Evolutionary conservation across 192 early-diverging fungal species (phyloP).

Genomic region (Haplosporangium gracile): DNA sequence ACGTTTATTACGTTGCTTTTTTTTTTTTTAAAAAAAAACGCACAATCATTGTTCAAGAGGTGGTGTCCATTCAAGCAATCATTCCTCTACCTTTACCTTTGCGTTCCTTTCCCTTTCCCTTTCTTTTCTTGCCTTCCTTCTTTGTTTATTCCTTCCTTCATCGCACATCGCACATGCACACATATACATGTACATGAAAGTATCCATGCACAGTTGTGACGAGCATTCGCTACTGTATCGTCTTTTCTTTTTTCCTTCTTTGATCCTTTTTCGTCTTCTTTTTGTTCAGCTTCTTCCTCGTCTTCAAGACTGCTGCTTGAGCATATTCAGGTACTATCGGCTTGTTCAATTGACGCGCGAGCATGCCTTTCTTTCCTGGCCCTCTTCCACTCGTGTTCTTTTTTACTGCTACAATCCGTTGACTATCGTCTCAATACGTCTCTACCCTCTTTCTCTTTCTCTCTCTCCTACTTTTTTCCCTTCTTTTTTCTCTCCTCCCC

Average conservation of each 20-base stretch:
- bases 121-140: neutral
- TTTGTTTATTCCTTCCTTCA: neutral
- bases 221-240: neutral
- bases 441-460: neutral
- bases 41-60: neutral
- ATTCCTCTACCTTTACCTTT: neutral
- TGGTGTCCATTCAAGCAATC: neutral
- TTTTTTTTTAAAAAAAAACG: too few species aligned
- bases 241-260: neutral
- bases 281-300: neutral
- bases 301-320: neutral
- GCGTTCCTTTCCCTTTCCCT: neutral
- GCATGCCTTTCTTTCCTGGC: neutral
- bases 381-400: neutral
- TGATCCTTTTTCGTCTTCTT: neutral
- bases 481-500: neutral
- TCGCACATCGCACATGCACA: neutral
- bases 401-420: neutral
- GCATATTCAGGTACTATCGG: neutral
- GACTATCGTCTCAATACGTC: neutral
- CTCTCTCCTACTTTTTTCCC: neutral
- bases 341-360: neutral
- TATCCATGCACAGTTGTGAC: neutral
- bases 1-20: too few species aligned
- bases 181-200: neutral